Base-by-base conservation (phyloP, 2,329 filamentous ascomycete genomes). In the Trichoderma hamatum region DNA sequence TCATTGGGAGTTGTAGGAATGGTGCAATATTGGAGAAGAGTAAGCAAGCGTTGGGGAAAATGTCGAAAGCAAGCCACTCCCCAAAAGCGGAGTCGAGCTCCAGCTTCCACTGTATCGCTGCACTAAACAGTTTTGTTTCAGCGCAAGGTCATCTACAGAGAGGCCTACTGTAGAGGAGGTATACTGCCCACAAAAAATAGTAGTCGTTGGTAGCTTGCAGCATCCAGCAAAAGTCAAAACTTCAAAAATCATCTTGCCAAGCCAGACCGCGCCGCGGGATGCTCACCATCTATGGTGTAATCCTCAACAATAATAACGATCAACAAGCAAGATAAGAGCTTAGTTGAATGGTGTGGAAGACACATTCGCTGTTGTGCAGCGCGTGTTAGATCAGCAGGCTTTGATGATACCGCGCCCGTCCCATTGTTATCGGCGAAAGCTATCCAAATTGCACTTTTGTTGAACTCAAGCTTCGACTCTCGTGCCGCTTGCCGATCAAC, bases 1-100 rank as follows among this genome's bases (percentile, higher is more conserved):
- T 13, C 24, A 14, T 32, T 52, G 14, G 14, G n/a, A 13, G 4
- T 63, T 10, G 10, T 30, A 34, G 24, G 26, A 19, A 36, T 64
- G 49, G 21, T 21, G 24, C n/a, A 54, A 16, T 21, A n/a, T 43
- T 43, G 39, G 39, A 43, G 39, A 43, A n/a, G 39, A 43, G 39
- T 43, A 43, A 43, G 46, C 61, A 49, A 54, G 46, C 32, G 28
- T 51, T 30, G 28, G 39, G 51, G 11, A 16, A 55, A 19, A 24
- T 49, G 46, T 43, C 39, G 46, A 49, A 24, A 49, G 46, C n/a
- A 24, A 49, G 46, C 46, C 46, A 11, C 26, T 51, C 61, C 49
- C 61, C 49, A 39, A 54, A 54, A 56, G 52, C 62, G 52, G 52
- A 65, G 62, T 56, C 36, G 34, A 56, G n/a, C n/a, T 28, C 49